phyloP scores from a whole-genome alignment of 164 flowering plant species.

The Vitis vinifera region ASM3070453v1 NC_081815.1:12338001-12338500 shows the following conservation, averaged over 20 bases:
- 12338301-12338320: background rate
- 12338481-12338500: no score
- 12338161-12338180: conserved; percentile 3
- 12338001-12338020: conserved; percentile 96
- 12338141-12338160: background rate
- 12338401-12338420: background rate
- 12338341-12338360: no score
- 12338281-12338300: background rate
- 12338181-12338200: conserved; percentile 28
- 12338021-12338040: conserved; percentile 99
- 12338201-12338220: conserved; percentile 92
- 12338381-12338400: no score
- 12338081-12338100: conserved; percentile 62
- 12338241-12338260: conserved; percentile 99
- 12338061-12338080: conserved; percentile 98
- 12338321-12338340: background rate
- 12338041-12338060: conserved; percentile 99
- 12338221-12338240: conserved; percentile 85
- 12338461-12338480: no score
- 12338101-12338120: background rate
- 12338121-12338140: background rate
- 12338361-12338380: no score
- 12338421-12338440: no score
- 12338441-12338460: no score
- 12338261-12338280: conserved; percentile 2